These are phyloP conservation scores for Fusarium palustre DNA, from an alignment of 2,329 filamentous ascomycete genomes.

Conservation along the genomic window DNA sequence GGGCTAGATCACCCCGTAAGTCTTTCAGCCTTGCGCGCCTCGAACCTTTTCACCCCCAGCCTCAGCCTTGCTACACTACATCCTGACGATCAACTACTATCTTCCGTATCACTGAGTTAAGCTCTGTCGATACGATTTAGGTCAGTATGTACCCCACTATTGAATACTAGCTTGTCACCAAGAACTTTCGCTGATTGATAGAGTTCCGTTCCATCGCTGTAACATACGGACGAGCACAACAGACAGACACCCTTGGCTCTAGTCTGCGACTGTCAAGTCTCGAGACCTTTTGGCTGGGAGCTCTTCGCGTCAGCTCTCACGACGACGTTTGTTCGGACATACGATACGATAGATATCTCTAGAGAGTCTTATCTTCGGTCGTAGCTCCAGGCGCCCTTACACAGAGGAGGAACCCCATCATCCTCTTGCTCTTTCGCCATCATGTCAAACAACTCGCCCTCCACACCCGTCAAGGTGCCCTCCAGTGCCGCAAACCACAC, in stretches of 20 bases:
- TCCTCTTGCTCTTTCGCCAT: constrained; percentile 10
- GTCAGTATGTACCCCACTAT: neutral
- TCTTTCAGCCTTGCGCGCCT: constrained; percentile 41
- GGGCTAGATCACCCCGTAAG: neutral
- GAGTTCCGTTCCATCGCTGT: neutral
- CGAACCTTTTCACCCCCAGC: constrained; percentile 38
- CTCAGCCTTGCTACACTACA: constrained; percentile 44
- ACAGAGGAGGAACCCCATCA: neutral
- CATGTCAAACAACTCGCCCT: constrained; percentile 61
- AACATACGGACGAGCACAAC: neutral
- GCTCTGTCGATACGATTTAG: constrained; percentile 3
- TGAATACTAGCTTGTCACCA: accelerated
- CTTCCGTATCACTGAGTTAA: constrained; percentile 6
- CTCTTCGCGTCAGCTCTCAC: neutral
- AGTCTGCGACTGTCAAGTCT: constrained; percentile 8
- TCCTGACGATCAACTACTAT: constrained; percentile 24
- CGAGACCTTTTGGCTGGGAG: constrained; percentile 10
- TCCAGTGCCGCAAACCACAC: constrained; percentile 70
- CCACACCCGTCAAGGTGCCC: constrained; percentile 71
- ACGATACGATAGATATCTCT: neutral
- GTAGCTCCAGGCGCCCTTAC: neutral
- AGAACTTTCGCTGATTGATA: neutral
- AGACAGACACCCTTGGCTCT: neutral
- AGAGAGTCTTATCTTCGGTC: neutral
- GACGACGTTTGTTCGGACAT: neutral